Evolutionary conservation across 306 rosid species (phyloP).

Genomic region (Prinsepia uniflora): DNA sequence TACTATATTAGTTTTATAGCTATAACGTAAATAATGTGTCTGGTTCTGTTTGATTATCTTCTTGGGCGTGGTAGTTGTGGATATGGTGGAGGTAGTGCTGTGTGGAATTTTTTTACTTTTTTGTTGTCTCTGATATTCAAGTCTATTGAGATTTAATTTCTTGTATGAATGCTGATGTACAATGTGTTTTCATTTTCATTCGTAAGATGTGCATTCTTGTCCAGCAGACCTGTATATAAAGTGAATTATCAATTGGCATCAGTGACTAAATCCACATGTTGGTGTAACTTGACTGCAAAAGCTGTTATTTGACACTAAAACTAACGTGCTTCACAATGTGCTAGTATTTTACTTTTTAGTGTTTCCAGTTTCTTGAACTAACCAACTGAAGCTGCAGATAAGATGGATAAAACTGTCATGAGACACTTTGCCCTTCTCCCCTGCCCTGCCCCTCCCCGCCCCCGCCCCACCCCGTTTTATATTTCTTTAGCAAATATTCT

Average conservation of each 20-base stretch:
- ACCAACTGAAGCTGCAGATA: background rate
- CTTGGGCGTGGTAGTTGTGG: background rate
- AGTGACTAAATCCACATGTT: background rate
- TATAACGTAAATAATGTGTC: background rate
- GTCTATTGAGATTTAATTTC: background rate
- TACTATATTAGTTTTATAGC: slow-evolving; percentile 1
- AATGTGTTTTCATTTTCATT: background rate
- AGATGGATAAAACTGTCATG: background rate
- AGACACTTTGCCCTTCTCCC: background rate
- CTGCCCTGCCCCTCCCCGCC: no score
- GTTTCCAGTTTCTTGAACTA: background rate
- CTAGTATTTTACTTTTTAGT: background rate
- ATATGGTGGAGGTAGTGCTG: background rate
- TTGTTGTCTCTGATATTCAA: background rate
- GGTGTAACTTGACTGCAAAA: background rate
- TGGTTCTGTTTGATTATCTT: slow-evolving; percentile 15
- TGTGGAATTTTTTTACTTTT: background rate
- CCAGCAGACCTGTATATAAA: background rate
- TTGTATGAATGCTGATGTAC: background rate
- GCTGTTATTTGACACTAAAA: background rate
- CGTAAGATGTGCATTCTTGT: background rate
- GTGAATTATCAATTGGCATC: background rate
- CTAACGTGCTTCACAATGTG: background rate
- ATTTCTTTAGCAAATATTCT: background rate
- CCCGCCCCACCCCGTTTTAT: no score